Evolutionary conservation across 768 basidiomycete genomes (phyloP), one percentile per base, ranked within the genome.

Genomic region (Boletus tylopilopsis): DNA sequence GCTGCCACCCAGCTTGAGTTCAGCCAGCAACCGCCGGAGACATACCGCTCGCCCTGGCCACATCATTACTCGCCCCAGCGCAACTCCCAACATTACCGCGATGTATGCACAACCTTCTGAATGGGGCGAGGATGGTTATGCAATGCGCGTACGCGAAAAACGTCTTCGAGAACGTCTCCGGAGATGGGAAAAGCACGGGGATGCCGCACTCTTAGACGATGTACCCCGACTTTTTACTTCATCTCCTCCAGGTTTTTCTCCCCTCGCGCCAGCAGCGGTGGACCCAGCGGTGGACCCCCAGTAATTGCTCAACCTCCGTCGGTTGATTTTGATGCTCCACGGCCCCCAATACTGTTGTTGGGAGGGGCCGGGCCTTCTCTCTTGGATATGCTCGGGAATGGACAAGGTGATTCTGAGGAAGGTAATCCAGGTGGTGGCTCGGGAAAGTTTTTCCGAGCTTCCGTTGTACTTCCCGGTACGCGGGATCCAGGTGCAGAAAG

Each of bases 131-230:
- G 80, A 81, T 48, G 81, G 84, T 45, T 64, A 68, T 24, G 80
- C 87, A 4, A 81, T 82, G 45, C 78, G 75, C 49, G 81, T 81
- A 1, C 73, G 90, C 44, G 90, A 91, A 69, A 79, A 72, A 58
- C 81, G 90, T 13, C 76, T 92, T 38, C 78, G 80, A 40, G 79
- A 84, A 12, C 80, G 90, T 25, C 70, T 94, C 39, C 77, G 74
- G 46, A 81, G 78, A 56, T 93, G 90, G 90, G 87, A 88, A 58
- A 79, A 71, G 56, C 76, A 80, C 34, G 66, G 66, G 4, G 82
- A 87, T 55, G 56, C 66, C 19, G 67, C 73, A 10, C 68, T 88
- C n/a, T 69, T 77, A 36, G 80, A 82, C 7, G 85, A 90, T 49
- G 62, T 90, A 22, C 83, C 87, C 1, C 74, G 66, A 42, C 73